Conservation (phyloP, 2,329 filamentous ascomycete genomes). For the Exophiala lecanii-corni region DNA sequence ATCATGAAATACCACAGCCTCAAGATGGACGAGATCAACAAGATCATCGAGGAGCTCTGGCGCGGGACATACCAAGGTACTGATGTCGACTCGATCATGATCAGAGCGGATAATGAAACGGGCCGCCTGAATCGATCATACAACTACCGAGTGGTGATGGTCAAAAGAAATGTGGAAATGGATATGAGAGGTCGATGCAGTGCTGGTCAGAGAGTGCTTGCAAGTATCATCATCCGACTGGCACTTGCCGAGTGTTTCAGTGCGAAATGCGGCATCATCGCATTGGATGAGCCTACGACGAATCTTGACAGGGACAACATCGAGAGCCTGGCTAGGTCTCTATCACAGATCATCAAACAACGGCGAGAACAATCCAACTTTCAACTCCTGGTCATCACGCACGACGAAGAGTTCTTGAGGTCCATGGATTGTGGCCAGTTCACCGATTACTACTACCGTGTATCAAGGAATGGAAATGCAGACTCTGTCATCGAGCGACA, state of each 20-base stretch:
- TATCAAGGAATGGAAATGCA: conserved; percentile 76
- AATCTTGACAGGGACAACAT: conserved; percentile 97
- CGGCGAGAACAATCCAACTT: conserved; percentile 88
- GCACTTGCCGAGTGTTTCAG: conserved; percentile 96
- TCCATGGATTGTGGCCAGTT: conserved; percentile 94
- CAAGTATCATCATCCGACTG: conserved; percentile 93
- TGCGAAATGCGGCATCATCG: conserved; percentile 90
- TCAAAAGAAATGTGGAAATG: conserved; percentile 96
- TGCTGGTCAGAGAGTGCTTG: conserved; percentile 92
- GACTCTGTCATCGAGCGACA: conserved; percentile 77
- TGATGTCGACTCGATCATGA: conserved; percentile 93
- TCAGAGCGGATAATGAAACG: conserved; percentile 79
- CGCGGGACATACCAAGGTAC: conserved; percentile 94
- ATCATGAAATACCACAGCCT: conserved; percentile 95
- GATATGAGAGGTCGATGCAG: conserved; percentile 98
- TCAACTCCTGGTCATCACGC: conserved; percentile 96
- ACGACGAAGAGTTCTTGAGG: conserved; percentile 92
- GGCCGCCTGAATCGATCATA: conserved; percentile 68
- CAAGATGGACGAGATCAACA: conserved; percentile 98
- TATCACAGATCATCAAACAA: conserved; percentile 81
- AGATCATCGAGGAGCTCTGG: conserved; percentile 94
- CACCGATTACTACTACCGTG: conserved; percentile 84
- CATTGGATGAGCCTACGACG: conserved; percentile 94
- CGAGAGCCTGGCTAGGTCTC: conserved; percentile 73
- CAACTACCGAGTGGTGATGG: conserved; percentile 97